phyloP scores from a whole-genome alignment of 805 yeast genomes.

The Hanseniaspora taiwanica region DNA sequence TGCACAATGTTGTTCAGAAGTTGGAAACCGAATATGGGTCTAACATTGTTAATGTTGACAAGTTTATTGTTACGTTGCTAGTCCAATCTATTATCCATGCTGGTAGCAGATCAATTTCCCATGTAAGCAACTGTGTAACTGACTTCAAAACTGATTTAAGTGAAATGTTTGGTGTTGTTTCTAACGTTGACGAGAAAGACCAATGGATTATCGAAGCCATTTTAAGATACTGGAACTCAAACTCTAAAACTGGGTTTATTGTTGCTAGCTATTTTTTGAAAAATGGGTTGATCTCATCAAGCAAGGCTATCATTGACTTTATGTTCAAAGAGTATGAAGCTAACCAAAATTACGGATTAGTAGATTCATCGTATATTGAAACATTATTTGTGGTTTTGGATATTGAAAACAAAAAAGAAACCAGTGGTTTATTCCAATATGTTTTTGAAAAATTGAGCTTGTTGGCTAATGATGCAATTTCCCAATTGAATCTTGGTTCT shows the following conservation, averaged over 20 bases:
- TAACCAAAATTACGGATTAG: constrained; percentile 24
- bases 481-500: constrained; percentile 9
- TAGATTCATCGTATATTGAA: constrained; percentile 35
- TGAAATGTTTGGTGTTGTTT: constrained; percentile 19
- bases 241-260: constrained; percentile 51
- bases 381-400: constrained; percentile 26
- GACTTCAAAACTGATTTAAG: constrained; percentile 27
- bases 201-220: constrained; percentile 41
- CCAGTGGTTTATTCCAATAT: constrained; percentile 15
- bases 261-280: constrained; percentile 40
- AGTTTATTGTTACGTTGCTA: constrained; percentile 44
- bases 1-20: constrained; percentile 18
- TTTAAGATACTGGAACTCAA: constrained; percentile 49
- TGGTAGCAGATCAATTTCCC: constrained; percentile 81
- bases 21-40: constrained; percentile 18
- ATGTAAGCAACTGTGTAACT: constrained; percentile 44
- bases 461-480: constrained; percentile 12
- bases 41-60: constrained; percentile 25
- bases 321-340: constrained; percentile 28
- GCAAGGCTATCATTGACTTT: constrained; percentile 25
- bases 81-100: constrained; percentile 65
- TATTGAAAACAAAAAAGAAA: constrained; percentile 12
- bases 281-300: constrained; percentile 30
- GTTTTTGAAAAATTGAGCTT: constrained; percentile 18
- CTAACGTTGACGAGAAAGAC: constrained; percentile 22